These are phyloP conservation scores for Dovyalis caffra DNA, from an alignment of 345 rosid genomes.

Conservation along the genomic window DNA sequence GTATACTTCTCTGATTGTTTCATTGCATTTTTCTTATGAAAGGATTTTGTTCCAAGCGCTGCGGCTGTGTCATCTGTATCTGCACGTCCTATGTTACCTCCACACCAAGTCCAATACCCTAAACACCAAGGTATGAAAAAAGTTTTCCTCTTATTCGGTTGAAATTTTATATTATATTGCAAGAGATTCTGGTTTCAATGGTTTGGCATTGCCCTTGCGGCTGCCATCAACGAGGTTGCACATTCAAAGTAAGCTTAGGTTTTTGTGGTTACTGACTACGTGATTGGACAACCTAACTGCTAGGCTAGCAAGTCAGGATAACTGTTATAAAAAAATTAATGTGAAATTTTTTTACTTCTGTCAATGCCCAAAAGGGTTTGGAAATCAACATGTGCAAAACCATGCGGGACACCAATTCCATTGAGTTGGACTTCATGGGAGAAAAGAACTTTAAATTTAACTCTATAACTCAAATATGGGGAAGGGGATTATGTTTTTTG, in stretches of 20 bases:
- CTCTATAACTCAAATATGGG: not conserved
- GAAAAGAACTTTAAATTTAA: not conserved
- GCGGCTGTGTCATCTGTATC: conserved; percentile 48
- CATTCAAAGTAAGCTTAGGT: not conserved
- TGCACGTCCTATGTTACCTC: conserved; percentile 45
- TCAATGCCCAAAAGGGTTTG: not conserved
- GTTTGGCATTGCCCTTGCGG: not conserved
- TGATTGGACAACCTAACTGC: not conserved
- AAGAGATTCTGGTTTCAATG: not conserved
- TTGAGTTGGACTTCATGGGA: not conserved
- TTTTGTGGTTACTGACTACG: not conserved
- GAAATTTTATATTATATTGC: not conserved
- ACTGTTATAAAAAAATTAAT: not conserved
- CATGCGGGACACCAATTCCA: not conserved
- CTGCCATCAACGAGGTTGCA: not conserved
- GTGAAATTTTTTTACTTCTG: not conserved
- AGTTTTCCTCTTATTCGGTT: not conserved
- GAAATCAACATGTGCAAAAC: not conserved
- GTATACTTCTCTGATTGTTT: not conserved
- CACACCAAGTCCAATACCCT: conserved; percentile 51
- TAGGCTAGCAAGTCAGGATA: not conserved
- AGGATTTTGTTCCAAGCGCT: conserved; percentile 60
- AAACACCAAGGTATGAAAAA: conserved; percentile 31
- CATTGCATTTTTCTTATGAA: conserved; percentile 23
- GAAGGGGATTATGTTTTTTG: not conserved